Evolutionary conservation across 106 monocot genomes (phyloP).

Genomic region (Posidonia australis): DNA sequence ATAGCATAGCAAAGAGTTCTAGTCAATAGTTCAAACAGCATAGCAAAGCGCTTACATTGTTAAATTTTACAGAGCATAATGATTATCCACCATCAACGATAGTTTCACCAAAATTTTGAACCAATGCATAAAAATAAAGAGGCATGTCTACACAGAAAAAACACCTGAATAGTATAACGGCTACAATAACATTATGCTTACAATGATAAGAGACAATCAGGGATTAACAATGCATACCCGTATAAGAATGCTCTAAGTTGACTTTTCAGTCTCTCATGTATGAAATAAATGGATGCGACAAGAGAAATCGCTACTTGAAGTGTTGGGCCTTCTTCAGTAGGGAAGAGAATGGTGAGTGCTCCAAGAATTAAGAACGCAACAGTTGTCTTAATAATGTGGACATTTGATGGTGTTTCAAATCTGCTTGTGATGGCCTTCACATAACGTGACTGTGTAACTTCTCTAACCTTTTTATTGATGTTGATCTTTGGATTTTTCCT

Average conservation of each 20-base stretch:
- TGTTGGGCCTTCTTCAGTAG: conserved; percentile 97
- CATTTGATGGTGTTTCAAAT: conserved; percentile 61
- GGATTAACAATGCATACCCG: conserved; percentile 35
- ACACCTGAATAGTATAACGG: too few species aligned
- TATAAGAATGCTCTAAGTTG: conserved; percentile 60
- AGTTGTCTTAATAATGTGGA: conserved; percentile 61
- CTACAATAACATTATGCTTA: too few species aligned
- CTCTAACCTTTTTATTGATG: conserved; percentile 70
- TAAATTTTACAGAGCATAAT: too few species aligned
- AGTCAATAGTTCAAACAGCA: too few species aligned
- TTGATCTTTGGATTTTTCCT: conserved; percentile 87
- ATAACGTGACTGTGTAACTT: conserved; percentile 56
- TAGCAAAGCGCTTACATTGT: too few species aligned
- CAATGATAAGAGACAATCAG: background rate
- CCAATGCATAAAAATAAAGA: too few species aligned
- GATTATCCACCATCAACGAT: too few species aligned
- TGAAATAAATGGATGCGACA: conserved; percentile 71
- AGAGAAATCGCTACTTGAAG: conserved; percentile 89
- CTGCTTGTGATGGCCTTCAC: conserved; percentile 60
- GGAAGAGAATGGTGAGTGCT: conserved; percentile 71
- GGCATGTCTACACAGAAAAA: too few species aligned
- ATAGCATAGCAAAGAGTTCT: too few species aligned
- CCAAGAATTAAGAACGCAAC: conserved; percentile 55
- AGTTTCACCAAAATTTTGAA: too few species aligned
- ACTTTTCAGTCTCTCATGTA: conserved; percentile 52